Percentiles rank a stretch among this genome's conserved stretches.
Evolutionary conservation across 192 early-diverging fungal species (phyloP).

Genomic region (Linnemannia elongata): DNA sequence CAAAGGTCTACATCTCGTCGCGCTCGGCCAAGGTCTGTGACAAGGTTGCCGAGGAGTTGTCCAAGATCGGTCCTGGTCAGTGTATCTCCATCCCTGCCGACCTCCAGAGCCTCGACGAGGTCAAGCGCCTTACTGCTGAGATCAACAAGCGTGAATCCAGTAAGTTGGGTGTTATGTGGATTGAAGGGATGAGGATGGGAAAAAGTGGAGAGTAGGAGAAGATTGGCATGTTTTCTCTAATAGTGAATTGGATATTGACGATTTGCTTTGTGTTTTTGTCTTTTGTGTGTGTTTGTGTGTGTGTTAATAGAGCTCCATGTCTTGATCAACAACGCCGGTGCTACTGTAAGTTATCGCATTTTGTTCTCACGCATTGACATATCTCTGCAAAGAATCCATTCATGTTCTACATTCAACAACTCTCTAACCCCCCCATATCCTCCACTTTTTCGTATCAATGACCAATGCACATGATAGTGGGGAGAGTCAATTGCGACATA

Average conservation of each 20-base stretch:
- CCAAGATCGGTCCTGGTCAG: slow-evolving; percentile 73
- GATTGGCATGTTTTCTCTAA: background rate
- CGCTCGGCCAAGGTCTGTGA: slow-evolving; percentile 76
- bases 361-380: background rate
- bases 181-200: background rate
- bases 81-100: slow-evolving; percentile 84
- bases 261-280: background rate
- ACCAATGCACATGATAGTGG: slow-evolving; percentile 54
- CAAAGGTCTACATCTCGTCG: slow-evolving; percentile 92
- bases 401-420: slow-evolving; percentile 23
- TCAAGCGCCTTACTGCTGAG: slow-evolving; percentile 67
- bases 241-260: background rate
- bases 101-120: slow-evolving; percentile 71
- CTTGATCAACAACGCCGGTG: slow-evolving; percentile 91
- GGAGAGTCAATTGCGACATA: slow-evolving; percentile 64
- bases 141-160: slow-evolving; percentile 71
- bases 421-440: background rate
- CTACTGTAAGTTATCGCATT: slow-evolving; percentile 43
- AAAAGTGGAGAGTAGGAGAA: background rate
- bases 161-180: slow-evolving; percentile 31
- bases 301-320: slow-evolving; percentile 76
- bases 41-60: slow-evolving; percentile 77
- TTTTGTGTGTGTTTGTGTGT: background rate
- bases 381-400: too few relatives aligned
- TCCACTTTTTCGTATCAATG: background rate